These are phyloP conservation scores for Salix arbutifolia DNA, from an alignment of 345 rosid species.

Conservation along the genomic window DNA sequence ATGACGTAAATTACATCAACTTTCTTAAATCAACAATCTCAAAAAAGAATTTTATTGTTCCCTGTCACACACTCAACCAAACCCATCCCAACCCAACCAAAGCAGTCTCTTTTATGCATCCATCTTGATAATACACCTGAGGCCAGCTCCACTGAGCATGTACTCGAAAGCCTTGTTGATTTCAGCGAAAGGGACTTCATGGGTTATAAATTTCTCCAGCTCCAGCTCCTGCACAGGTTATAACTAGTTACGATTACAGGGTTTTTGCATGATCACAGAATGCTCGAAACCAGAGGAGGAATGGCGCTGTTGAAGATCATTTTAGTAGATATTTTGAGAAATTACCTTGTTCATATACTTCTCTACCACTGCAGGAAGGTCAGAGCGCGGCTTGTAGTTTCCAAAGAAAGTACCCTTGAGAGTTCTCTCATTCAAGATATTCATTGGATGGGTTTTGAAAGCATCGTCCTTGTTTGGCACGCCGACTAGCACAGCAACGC, in stretches of 20 bases:
- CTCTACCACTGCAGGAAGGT: constrained; percentile 60
- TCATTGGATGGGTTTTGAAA: constrained; percentile 58
- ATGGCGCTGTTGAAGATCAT: not conserved
- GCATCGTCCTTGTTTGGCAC: constrained; percentile 60
- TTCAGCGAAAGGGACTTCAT: constrained; percentile 39
- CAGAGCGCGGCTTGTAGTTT: constrained; percentile 60
- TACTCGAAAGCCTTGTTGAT: constrained; percentile 52
- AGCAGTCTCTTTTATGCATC: constrained; percentile 3
- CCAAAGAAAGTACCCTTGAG: constrained; percentile 69
- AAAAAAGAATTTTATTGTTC: not conserved
- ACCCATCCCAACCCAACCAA: not conserved
- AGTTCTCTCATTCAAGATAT: constrained; percentile 57
- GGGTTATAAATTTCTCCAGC: constrained; percentile 48
- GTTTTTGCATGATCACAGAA: not conserved
- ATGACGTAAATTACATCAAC: not conserved
- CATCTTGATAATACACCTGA: constrained; percentile 45
- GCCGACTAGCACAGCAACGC: constrained; percentile 71
- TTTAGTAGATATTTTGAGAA: not conserved
- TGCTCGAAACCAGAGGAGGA: not conserved
- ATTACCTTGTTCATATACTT: constrained; percentile 62
- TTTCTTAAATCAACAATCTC: not conserved
- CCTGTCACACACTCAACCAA: not conserved
- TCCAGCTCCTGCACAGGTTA: constrained; percentile 37
- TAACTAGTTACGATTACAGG: not conserved
- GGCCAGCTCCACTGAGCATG: constrained; percentile 46